Evolutionary conservation across 768 basidiomycete genomes (phyloP).

Genomic region (Mycena vulgaris): DNA sequence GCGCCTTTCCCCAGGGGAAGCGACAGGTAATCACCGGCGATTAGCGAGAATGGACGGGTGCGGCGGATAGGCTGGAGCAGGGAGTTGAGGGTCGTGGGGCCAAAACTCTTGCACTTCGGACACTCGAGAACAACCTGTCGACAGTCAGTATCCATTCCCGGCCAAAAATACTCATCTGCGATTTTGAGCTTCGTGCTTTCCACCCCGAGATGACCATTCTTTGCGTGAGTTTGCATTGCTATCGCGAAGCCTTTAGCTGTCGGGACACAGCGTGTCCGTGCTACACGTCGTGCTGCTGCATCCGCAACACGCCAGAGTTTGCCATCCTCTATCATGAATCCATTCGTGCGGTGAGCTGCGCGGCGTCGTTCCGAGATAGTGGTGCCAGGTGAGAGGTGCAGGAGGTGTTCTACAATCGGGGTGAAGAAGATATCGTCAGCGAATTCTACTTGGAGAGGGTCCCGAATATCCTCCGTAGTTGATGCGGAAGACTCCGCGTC

Average conservation of each 20-base stretch:
- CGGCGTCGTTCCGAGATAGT: constrained; percentile 11
- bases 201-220: constrained; percentile 43
- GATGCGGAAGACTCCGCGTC: background rate
- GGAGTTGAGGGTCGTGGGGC: too few relatives aligned
- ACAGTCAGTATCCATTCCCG: too few relatives aligned
- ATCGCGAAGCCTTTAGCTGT: constrained; percentile 23
- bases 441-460: constrained; percentile 31
- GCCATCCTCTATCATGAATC: constrained; percentile 16
- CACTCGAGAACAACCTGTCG: constrained; percentile 32
- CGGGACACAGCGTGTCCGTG: constrained; percentile 25
- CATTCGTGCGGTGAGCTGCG: constrained; percentile 9
- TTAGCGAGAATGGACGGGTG: constrained; percentile 46
- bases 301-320: constrained; percentile 33
- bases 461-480: background rate
- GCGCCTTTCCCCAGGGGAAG: constrained; percentile 45
- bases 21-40: constrained; percentile 48
- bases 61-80: constrained; percentile 49
- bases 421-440: constrained; percentile 32
- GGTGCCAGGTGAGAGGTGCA: constrained; percentile 26
- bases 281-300: constrained; percentile 7
- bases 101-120: too few relatives aligned
- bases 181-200: constrained; percentile 43
- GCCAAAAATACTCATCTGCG: constrained; percentile 27
- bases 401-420: constrained; percentile 25
- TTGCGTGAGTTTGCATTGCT: constrained; percentile 20